Percentiles rank a stretch among this genome's conserved stretches.
phyloP scores from a whole-genome alignment of 1,284 basidiomycete species.

The Ganoderma lingzhi region DNA sequence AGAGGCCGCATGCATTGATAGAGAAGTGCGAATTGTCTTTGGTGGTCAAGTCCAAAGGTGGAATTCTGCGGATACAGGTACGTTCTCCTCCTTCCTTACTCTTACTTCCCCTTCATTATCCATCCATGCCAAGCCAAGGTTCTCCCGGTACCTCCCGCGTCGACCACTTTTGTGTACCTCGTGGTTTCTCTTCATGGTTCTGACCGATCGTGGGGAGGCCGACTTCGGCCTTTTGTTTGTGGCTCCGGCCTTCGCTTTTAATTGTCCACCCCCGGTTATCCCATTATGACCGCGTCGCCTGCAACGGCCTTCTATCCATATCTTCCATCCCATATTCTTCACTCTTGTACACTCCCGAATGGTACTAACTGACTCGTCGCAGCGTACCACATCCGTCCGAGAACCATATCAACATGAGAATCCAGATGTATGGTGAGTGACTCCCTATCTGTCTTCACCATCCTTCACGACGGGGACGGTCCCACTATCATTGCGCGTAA shows the following conservation, averaged over 20 bases:
- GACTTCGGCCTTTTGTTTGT: slow-evolving; percentile 12
- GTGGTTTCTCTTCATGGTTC: slow-evolving; percentile 6
- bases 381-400: slow-evolving; percentile 97
- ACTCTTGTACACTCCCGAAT: neutral
- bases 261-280: slow-evolving; percentile 16
- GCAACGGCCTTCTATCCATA: neutral
- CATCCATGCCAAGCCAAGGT: slow-evolving; percentile 14
- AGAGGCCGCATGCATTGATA: slow-evolving; percentile 18
- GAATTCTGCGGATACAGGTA: slow-evolving; percentile 99
- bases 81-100: slow-evolving; percentile 5
- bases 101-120: neutral
- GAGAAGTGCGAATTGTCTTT: slow-evolving; percentile 9
- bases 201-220: neutral
- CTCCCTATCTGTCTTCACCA: neutral
- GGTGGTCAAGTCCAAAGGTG: slow-evolving; percentile 83
- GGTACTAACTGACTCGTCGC: slow-evolving; percentile 18
- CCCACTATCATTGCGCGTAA: neutral
- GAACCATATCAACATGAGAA: slow-evolving; percentile 93
- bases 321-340: neutral
- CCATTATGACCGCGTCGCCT: slow-evolving; percentile 12
- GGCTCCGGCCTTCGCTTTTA: neutral
- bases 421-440: slow-evolving; percentile 97
- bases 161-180: slow-evolving; percentile 13
- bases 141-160: slow-evolving; percentile 9
- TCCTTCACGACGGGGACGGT: neutral